phyloP scores from a whole-genome alignment of 2,329 filamentous ascomycete species.

The Curvularia sp. region DNA sequence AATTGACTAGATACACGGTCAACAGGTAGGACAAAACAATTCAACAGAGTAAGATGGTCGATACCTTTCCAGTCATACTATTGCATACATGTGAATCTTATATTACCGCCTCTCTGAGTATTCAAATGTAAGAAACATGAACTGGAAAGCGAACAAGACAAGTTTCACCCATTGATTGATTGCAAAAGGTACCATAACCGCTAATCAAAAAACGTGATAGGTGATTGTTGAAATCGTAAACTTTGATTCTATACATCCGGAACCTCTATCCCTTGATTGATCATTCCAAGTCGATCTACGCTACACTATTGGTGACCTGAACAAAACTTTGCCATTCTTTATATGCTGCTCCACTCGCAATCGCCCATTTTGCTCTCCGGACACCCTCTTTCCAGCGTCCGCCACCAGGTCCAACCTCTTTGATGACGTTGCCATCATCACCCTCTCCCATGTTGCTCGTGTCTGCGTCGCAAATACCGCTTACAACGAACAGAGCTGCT shows the following conservation, averaged over 20 bases:
- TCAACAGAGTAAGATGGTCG: too few relatives aligned
- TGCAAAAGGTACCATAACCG: not conserved
- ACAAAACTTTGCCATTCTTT: slow-evolving; percentile 85
- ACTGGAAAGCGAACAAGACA: too few relatives aligned
- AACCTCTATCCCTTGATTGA: not conserved
- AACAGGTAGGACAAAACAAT: too few relatives aligned
- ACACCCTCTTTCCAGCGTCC: slow-evolving; percentile 96
- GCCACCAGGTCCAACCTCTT: slow-evolving; percentile 82
- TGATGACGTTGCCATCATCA: slow-evolving; percentile 81
- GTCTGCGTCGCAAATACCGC: slow-evolving; percentile 86
- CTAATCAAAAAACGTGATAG: not conserved
- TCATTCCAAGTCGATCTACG: slow-evolving; percentile 8
- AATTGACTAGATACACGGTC: too few relatives aligned
- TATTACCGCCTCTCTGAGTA: too few relatives aligned
- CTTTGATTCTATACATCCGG: too few relatives aligned
- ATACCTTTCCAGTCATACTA: too few relatives aligned
- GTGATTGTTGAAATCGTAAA: not conserved
- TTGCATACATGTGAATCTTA: too few relatives aligned
- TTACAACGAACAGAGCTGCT: slow-evolving; percentile 83
- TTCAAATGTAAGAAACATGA: too few relatives aligned
- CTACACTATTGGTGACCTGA: slow-evolving; percentile 71
- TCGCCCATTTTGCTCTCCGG: slow-evolving; percentile 83
- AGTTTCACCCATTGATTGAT: too few relatives aligned
- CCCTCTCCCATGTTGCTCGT: slow-evolving; percentile 78
- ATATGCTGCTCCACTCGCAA: slow-evolving; percentile 86